These are phyloP conservation scores for Acanthamoeba triangularis DNA, from an alignment of 208 protist genomes.

Conservation along the genomic window DNA sequence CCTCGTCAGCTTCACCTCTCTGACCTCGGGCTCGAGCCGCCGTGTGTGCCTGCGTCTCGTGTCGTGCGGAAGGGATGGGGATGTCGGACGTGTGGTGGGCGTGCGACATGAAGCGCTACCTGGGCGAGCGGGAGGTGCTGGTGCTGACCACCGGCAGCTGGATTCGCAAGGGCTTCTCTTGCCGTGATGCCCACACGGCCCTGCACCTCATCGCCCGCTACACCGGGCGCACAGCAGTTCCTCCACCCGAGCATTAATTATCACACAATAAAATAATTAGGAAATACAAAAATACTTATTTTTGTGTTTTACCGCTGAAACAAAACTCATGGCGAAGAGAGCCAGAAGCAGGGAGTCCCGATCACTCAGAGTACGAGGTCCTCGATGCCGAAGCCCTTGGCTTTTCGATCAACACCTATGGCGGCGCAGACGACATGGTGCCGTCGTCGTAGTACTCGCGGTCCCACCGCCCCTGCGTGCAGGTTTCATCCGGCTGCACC, in stretches of 20 bases:
- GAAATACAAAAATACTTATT: too few relatives aligned
- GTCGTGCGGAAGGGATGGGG: background rate
- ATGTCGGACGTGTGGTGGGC: slow-evolving; percentile 24
- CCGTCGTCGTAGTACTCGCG: slow-evolving; percentile 12
- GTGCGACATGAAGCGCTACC: background rate
- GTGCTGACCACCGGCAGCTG: slow-evolving; percentile 13
- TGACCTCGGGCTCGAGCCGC: background rate
- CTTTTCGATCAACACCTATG: background rate
- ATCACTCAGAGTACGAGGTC: background rate
- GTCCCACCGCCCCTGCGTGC: background rate
- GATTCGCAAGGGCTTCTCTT: slow-evolving; percentile 38
- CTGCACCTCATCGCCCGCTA: slow-evolving; percentile 24
- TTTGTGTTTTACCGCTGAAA: too few relatives aligned
- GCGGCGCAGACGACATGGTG: slow-evolving; percentile 24
- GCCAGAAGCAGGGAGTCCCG: background rate
- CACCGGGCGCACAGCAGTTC: background rate
- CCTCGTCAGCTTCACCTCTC: background rate
- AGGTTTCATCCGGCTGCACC: slow-evolving; percentile 16
- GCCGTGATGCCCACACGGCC: background rate
- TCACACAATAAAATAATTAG: too few relatives aligned
- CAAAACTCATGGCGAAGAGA: too few relatives aligned
- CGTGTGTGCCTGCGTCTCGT: background rate
- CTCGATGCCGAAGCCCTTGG: slow-evolving; percentile 1
- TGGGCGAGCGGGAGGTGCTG: background rate
- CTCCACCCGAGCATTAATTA: too few relatives aligned